Base-by-base conservation (phyloP, 2,329 filamentous ascomycete genomes). In the Nothophaeocryptopus gaeumannii region DNA sequence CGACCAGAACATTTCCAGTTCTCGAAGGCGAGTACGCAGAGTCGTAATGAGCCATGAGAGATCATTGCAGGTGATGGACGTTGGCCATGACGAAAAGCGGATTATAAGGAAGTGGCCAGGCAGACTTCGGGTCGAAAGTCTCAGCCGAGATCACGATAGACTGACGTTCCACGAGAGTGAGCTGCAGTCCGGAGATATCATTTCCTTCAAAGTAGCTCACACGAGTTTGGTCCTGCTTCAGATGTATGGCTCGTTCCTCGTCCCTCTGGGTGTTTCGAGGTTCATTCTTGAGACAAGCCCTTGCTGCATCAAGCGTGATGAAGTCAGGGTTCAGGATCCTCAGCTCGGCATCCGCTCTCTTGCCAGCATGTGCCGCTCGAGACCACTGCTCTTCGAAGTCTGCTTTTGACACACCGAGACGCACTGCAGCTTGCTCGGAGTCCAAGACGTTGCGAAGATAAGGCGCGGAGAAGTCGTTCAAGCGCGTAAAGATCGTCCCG, bases 101-200 rank as follows among this genome's bases (percentile, higher is more conserved):
- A 26, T 64, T 60, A 48, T 50, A 59, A 3, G 49, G 47, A 40
- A 64, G 38, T 9, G 60, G 59, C 59, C 60, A 63, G 9, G 50
- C 40, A 2, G 29, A 29, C 7, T 26, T 16, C 2, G 49, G 30
- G 2, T 51, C 35, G 32, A 63, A 54, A 11, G 43, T 42, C 10
- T 39, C 41, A 9, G 36, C 11, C 31, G 36, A 36, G 35, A 58
- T 41, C 20, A 44, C 31, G 15, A 55, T 36, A 33, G 35, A 32
- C 15, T 29, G 34, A n/a, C 29, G 31, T 30, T 38, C 33, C 12
- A 45, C n/a, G 10, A 26, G 12, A 11, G 16, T 14, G 14, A 31
- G 20, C 26, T 10, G n/a, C 32, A 41, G 15, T 20, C 32, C 34
- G 12, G 33, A 34, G 10, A 31, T 16, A 11, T 20, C 35, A 20